Percentiles rank a stretch among this genome's conserved stretches.
These are phyloP conservation scores for Apiospora kogelbergensis DNA, from an alignment of 2,329 filamentous ascomycete genomes.

Conservation along the genomic window DNA sequence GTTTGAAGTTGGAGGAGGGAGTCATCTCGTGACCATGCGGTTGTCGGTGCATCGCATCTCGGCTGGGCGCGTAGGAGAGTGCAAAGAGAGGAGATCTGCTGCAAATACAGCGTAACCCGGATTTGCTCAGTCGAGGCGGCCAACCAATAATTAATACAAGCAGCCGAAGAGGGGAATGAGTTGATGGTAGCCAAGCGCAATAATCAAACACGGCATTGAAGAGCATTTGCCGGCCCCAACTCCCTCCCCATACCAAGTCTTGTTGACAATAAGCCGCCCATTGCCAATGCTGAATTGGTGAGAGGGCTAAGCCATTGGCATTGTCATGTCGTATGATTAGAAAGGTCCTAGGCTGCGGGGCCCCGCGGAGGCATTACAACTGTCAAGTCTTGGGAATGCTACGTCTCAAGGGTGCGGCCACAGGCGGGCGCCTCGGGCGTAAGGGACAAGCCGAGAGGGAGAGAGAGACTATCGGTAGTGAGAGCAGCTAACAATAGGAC, in stretches of 20 bases:
- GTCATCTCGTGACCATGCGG: background rate
- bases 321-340: background rate
- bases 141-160: background rate
- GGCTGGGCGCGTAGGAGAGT: background rate
- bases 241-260: background rate
- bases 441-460: background rate
- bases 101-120: background rate
- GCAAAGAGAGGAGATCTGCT: background rate
- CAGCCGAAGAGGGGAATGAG: background rate
- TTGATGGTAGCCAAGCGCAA: background rate
- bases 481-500: background rate
- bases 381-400: background rate
- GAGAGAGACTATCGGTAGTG: background rate
- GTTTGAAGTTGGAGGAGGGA: background rate
- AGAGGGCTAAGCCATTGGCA: background rate
- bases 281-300: background rate
- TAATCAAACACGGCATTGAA: background rate
- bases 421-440: background rate
- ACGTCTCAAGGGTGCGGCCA: background rate
- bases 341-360: background rate
- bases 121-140: background rate
- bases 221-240: background rate
- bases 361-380: background rate
- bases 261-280: background rate
- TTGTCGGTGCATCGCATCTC: background rate